Conservation (phyloP, 1,284 basidiomycete species). For the Ustilago vetiveriae region DNA sequence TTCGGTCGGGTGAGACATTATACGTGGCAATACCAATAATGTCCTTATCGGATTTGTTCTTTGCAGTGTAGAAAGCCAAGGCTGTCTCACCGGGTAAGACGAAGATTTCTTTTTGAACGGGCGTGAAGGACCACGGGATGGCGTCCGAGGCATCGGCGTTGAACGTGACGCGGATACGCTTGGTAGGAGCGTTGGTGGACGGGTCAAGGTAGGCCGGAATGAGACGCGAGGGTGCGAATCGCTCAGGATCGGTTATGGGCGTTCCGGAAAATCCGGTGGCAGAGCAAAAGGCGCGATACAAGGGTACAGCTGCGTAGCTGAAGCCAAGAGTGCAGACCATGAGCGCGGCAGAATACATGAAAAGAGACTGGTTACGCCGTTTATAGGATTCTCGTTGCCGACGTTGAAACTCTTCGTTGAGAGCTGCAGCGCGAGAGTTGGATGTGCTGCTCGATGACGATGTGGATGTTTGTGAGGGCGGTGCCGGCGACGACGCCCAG, state of each 20-base stretch:
- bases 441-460: not conserved
- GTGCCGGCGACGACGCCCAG: not conserved
- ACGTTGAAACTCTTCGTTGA: constrained; percentile 36
- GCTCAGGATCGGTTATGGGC: constrained; percentile 75
- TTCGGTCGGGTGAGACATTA: constrained; percentile 91
- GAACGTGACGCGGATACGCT: constrained; percentile 87
- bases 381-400: constrained; percentile 45
- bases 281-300: constrained; percentile 97
- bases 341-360: constrained; percentile 84
- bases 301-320: constrained; percentile 94
- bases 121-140: constrained; percentile 91
- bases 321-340: constrained; percentile 83
- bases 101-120: constrained; percentile 86
- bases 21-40: constrained; percentile 99
- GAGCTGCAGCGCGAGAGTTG: constrained; percentile 10
- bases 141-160: constrained; percentile 89
- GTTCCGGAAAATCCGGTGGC: constrained; percentile 97
- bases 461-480: no score
- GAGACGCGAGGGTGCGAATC: constrained; percentile 53
- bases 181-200: constrained; percentile 67
- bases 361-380: constrained; percentile 74
- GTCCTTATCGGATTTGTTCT: constrained; percentile 83
- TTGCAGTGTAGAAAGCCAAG: constrained; percentile 94
- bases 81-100: constrained; percentile 96
- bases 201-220: constrained; percentile 58